Conservation (phyloP, 345 rosid species). For the Boechera divaricarpa region DNA sequence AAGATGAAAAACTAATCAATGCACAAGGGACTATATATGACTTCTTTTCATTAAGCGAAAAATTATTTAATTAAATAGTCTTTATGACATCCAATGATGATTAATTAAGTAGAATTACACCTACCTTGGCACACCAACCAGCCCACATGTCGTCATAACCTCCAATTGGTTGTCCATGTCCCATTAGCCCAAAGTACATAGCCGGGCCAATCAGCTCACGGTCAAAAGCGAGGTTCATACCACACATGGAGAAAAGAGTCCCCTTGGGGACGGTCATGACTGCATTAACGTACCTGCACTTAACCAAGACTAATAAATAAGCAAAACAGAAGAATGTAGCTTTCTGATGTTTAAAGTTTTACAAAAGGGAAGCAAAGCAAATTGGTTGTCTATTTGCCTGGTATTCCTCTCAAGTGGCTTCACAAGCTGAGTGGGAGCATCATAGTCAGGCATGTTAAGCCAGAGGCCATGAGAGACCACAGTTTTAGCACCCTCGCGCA, state of each 20-base stretch:
- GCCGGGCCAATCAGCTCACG: constrained; percentile 64
- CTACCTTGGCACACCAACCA: constrained; percentile 67
- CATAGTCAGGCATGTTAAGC: constrained; percentile 62
- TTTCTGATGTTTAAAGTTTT: not conserved
- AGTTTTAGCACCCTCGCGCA: constrained; percentile 50
- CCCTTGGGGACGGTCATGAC: constrained; percentile 57
- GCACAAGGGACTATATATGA: no score
- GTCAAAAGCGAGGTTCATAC: constrained; percentile 60
- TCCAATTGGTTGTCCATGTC: constrained; percentile 59
- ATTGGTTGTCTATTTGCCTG: constrained; percentile 39
- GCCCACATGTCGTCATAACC: constrained; percentile 73
- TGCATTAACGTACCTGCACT: constrained; percentile 57
- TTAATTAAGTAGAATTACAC: not conserved
- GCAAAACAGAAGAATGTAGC: not conserved
- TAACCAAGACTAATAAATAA: not conserved
- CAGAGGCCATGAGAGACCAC: constrained; percentile 64
- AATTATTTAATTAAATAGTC: no score
- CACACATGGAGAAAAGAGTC: constrained; percentile 61
- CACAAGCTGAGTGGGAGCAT: constrained; percentile 62
- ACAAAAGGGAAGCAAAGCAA: not conserved
- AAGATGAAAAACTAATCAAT: not conserved
- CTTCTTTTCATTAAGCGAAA: no score
- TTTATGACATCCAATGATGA: not conserved
- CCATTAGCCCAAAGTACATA: constrained; percentile 69
- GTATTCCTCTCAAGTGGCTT: constrained; percentile 58